Conservation (phyloP, 2,329 filamentous ascomycete genomes). For the Pestalotiopsis sp. region DNA sequence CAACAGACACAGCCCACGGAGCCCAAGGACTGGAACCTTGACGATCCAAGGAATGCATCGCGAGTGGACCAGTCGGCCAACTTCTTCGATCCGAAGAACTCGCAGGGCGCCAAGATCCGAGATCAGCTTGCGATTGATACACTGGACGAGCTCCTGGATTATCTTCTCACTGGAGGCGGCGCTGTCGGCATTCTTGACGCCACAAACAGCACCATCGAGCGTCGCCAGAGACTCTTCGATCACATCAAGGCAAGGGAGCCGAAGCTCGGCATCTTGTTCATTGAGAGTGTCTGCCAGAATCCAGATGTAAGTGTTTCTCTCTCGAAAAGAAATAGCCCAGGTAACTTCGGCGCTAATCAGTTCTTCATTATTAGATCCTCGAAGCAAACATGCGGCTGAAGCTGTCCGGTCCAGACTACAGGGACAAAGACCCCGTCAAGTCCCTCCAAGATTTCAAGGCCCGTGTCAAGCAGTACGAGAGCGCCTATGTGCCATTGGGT, state of each 20-base stretch:
- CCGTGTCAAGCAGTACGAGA: constrained; percentile 89
- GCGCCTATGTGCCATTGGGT: constrained; percentile 87
- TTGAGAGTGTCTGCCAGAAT: constrained; percentile 92
- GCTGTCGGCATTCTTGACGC: constrained; percentile 95
- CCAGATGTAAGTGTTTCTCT: constrained; percentile 50
- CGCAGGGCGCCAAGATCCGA: constrained; percentile 75
- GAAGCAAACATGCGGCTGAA: constrained; percentile 98
- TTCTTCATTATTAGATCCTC: constrained; percentile 55
- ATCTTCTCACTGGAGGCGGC: constrained; percentile 78
- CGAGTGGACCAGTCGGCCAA: constrained; percentile 82
- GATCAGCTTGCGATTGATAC: constrained; percentile 93
- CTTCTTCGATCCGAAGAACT: constrained; percentile 93
- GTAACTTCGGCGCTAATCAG: not conserved
- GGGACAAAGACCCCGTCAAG: constrained; percentile 83
- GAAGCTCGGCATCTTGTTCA: constrained; percentile 86
- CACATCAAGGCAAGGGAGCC: constrained; percentile 81
- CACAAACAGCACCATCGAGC: constrained; percentile 90
- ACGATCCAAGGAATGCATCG: constrained; percentile 28
- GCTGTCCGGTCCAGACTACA: constrained; percentile 93
- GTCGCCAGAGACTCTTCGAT: constrained; percentile 80
- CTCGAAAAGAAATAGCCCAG: not conserved
- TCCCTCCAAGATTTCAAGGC: constrained; percentile 90
- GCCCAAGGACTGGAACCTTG: constrained; percentile 38
- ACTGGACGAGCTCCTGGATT: constrained; percentile 87
- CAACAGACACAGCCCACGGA: constrained; percentile 32